Base-by-base conservation (phyloP, 176 grass and related monocot genomes). In the Juncus inflexus region DNA sequence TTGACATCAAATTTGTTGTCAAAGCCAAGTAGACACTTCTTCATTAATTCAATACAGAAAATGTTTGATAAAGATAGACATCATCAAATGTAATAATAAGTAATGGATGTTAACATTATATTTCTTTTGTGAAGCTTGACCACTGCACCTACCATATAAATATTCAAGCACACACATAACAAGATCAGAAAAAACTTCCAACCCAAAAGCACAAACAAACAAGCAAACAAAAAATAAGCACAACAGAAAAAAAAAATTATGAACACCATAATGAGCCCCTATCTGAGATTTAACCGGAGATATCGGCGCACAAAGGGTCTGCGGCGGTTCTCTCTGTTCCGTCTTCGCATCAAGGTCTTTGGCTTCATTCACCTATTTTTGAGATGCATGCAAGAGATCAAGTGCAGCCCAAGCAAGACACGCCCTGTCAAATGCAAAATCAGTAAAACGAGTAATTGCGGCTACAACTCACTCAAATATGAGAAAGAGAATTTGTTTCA, bases 331-430 rank as follows among this genome's bases (percentile, higher is more conserved):
- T 86, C 74, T 11, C 66, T 86, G 47, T 75, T 86, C 62, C 79
- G 74, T 14, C 79, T 86, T 39, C 75, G 84, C 6, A 49, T 82
- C 68, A 54, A 79, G 63, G 54, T 86, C 53, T 65, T 78, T 61
- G 53, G 58, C 69, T 3, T 81, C 16, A 61, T 61, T 60, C 64
- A 61, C 8, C 3, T 78, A 2, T 14, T 83, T 3, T 39, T 70
- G 64, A 69, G 75, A 55, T 86, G 75, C 42, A 40, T 86, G 13
- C 79, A 82, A n/a, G 84, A 83, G 69, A 78, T 86, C 74, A 83
- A 60, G 42, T 86, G 69, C 74, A 77, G 62, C 63, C 78, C 79
- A 3, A 78, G 69, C 68, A 74, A 63, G 35, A 35, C 10, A 69
- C 43, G 15, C 37, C 7, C 19, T 3, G 7, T 53, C 50, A 54